Evolutionary conservation across 2,329 filamentous ascomycete genomes (phyloP).

Genomic region (Xylariaceae sp.): DNA sequence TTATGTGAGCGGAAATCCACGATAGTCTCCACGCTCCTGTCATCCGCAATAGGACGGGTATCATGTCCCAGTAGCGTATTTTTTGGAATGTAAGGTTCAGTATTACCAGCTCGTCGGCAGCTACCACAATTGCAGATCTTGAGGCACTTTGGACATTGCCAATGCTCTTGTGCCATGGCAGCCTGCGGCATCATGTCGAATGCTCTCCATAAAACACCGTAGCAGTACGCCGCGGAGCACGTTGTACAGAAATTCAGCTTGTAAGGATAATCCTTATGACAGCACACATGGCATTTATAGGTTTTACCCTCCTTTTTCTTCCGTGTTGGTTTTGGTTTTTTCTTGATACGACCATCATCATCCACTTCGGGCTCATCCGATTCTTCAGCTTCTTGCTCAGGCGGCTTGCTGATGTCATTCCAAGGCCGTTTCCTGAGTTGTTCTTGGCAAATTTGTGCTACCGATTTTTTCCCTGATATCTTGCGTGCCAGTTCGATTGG

Average conservation of each 20-base stretch:
- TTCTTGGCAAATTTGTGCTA: conserved; percentile 93
- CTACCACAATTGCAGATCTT: conserved; percentile 85
- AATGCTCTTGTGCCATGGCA: conserved; percentile 79
- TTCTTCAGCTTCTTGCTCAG: conserved; percentile 38
- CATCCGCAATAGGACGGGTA: conserved; percentile 87
- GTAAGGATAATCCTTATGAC: conserved; percentile 79
- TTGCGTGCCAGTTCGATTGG: conserved; percentile 73
- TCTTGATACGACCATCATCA: conserved; percentile 68
- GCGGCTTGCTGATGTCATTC: conserved; percentile 76
- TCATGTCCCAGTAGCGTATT: conserved; percentile 89
- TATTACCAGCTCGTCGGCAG: conserved; percentile 72
- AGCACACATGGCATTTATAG: conserved; percentile 80
- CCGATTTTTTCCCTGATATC: conserved; percentile 73
- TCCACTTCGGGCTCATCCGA: conserved; percentile 61
- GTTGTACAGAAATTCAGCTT: conserved; percentile 82
- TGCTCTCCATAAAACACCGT: conserved; percentile 87
- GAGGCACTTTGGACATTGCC: conserved; percentile 87
- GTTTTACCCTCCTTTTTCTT: conserved; percentile 61
- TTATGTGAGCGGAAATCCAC: conserved; percentile 94
- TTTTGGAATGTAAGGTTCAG: conserved; percentile 82
- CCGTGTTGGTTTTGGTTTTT: conserved; percentile 65
- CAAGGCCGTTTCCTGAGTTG: conserved; percentile 81
- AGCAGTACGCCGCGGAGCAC: conserved; percentile 84
- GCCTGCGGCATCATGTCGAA: conserved; percentile 88
- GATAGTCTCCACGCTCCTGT: conserved; percentile 85